Conservation (phyloP, 495 filamentous ascomycete genomes). For the Podospora appendiculata region DNA sequence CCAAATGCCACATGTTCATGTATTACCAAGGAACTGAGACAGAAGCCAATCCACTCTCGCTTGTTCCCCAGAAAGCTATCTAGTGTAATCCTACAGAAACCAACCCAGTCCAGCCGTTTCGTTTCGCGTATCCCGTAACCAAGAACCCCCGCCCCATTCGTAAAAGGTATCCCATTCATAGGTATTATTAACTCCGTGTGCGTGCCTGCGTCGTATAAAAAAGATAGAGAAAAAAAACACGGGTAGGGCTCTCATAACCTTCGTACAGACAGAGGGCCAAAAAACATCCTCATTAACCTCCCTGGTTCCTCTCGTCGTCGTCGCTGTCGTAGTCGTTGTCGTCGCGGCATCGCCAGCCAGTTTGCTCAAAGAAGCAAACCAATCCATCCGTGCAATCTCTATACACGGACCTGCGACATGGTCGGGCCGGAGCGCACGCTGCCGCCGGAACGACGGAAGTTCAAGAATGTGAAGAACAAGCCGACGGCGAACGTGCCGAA, state of each 20-base stretch:
- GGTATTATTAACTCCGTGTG: too few species aligned
- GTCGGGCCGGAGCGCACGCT: conserved; percentile 31
- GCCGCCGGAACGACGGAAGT: conserved; percentile 33
- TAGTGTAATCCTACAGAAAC: too few species aligned
- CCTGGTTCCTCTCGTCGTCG: neutral
- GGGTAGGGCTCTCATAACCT: neutral
- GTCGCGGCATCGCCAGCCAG: too few species aligned
- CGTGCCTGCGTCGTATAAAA: neutral
- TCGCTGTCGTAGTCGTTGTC: too few species aligned
- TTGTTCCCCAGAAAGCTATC: too few species aligned
- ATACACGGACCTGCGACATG: conserved; percentile 42
- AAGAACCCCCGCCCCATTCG: too few species aligned
- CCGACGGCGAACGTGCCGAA: conserved; percentile 28
- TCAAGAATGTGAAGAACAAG: conserved; percentile 25
- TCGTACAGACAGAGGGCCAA: conserved; percentile 3
- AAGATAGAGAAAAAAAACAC: neutral
- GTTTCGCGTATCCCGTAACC: too few species aligned
- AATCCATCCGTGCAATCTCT: conserved; percentile 1
- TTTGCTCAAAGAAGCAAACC: neutral
- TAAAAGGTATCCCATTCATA: too few species aligned
- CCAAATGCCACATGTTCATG: too few species aligned
- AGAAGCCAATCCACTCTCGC: too few species aligned
- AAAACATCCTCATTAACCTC: neutral
- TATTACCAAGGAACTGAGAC: too few species aligned
- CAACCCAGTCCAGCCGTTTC: too few species aligned